A percentile compares a stretch with the other conserved stretches of the same genome.
These are phyloP conservation scores for Asterochloris sp. DNA, from an alignment of 139 green algal species.

Conservation along the genomic window DNA sequence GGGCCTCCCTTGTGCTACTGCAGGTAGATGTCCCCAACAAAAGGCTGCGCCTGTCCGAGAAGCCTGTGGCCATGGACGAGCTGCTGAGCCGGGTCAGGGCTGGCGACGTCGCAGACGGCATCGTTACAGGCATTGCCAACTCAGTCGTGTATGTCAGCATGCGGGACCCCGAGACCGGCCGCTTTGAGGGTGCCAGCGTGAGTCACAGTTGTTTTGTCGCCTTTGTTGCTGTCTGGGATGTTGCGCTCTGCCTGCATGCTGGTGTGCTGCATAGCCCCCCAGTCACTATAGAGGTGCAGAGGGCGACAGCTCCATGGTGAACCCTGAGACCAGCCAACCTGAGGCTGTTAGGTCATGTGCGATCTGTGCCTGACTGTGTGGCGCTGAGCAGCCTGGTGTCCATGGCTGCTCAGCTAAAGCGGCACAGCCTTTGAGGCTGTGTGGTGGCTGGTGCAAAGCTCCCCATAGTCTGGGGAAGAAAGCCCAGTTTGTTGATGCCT, in stretches of 20 bases:
- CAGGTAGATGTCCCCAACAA: conserved; percentile 38
- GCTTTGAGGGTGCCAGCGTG: neutral
- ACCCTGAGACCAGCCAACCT: too few relatives aligned
- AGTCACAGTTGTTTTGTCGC: neutral
- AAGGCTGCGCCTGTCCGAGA: conserved; percentile 42
- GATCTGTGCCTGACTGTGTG: too few relatives aligned
- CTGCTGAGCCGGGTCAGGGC: conserved; percentile 22
- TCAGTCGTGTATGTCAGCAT: conserved; percentile 59
- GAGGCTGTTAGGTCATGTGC: too few relatives aligned
- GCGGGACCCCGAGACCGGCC: conserved; percentile 1
- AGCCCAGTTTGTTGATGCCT: neutral
- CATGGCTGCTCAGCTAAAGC: too few relatives aligned
- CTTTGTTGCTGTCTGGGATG: neutral
- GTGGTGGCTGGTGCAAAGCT: too few relatives aligned
- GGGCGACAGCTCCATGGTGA: too few relatives aligned
- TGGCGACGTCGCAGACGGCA: conserved; percentile 35
- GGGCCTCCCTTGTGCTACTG: neutral
- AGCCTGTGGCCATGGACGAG: conserved; percentile 38
- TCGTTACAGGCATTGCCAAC: conserved; percentile 34
- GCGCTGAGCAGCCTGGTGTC: too few relatives aligned
- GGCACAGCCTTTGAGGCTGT: too few relatives aligned
- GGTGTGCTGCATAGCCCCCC: too few relatives aligned
- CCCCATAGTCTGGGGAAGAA: too few relatives aligned
- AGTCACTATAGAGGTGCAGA: too few relatives aligned
- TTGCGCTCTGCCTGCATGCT: too few relatives aligned